Conservation (phyloP, 2,329 filamentous ascomycete genomes). For the Zalaria sp. region DNA sequence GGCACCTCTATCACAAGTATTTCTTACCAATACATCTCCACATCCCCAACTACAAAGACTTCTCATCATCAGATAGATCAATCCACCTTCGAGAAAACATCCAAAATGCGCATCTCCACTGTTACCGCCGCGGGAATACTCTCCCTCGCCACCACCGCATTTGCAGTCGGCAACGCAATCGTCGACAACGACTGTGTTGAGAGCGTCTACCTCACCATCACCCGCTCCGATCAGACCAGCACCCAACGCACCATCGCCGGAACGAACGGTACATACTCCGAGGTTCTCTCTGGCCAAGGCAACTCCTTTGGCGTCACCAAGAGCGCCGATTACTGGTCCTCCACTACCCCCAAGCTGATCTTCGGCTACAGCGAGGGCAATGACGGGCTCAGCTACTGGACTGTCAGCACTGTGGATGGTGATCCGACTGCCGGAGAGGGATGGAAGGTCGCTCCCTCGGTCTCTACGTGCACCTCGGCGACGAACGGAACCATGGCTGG, state of each 20-base stretch:
- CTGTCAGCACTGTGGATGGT: conserved; percentile 12
- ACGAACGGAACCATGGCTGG: conserved; percentile 3
- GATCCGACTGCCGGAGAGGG: conserved; percentile 11
- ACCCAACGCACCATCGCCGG: conserved; percentile 7
- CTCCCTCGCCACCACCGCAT: conserved; percentile 6
- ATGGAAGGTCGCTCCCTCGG: conserved; percentile 9
- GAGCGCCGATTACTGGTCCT: conserved; percentile 11
- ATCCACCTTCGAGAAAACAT: not conserved
- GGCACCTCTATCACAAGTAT: too few relatives aligned
- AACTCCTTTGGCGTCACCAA: conserved; percentile 17
- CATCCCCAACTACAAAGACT: not conserved
- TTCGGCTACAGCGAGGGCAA: conserved; percentile 11
- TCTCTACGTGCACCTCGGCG: conserved; percentile 1
- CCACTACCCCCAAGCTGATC: conserved; percentile 11
- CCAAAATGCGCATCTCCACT: conserved; percentile 11
- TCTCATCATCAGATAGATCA: not conserved
- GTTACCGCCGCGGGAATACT: conserved; percentile 5
- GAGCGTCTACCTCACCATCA: conserved; percentile 14
- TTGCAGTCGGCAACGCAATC: conserved; percentile 7
- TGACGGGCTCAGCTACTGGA: conserved; percentile 14
- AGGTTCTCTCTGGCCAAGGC: conserved; percentile 11
- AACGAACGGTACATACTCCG: conserved; percentile 9
- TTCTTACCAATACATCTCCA: not conserved
- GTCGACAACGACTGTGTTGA: conserved; percentile 15
- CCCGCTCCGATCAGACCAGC: conserved; percentile 9